Evolutionary conservation across 2,329 filamentous ascomycete genomes (phyloP).

Genomic region (Epichloe uncinata): DNA sequence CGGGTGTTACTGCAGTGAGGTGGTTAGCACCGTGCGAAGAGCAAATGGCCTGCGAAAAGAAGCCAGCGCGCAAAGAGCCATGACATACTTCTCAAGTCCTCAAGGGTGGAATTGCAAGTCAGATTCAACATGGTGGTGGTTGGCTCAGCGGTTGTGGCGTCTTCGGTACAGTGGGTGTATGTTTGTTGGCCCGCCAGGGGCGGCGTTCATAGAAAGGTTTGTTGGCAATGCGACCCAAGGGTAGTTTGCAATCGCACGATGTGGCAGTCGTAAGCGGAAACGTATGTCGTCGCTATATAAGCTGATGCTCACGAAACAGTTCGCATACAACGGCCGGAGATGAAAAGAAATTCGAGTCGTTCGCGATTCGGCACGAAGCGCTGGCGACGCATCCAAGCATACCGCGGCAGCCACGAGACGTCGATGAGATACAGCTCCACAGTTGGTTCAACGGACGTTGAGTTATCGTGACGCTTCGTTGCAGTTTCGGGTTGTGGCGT

Average conservation of each 20-base stretch:
- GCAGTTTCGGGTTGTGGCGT: background rate
- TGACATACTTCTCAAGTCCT: conserved; percentile 28
- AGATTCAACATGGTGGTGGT: conserved; percentile 19
- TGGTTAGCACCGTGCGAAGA: background rate
- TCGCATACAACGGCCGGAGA: no score
- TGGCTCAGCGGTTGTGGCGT: conserved; percentile 1
- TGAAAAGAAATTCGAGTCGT: no score
- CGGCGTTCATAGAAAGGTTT: background rate
- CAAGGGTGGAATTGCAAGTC: conserved; percentile 30
- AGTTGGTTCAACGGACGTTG: no score
- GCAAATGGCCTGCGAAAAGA: background rate
- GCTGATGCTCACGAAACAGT: no score
- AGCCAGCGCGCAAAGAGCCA: background rate
- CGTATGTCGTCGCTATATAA: background rate
- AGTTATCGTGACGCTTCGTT: no score
- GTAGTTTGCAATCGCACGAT: background rate
- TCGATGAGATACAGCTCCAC: no score
- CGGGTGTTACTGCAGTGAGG: conserved; percentile 23
- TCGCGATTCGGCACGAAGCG: background rate
- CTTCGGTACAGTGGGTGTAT: background rate
- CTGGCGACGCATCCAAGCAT: background rate
- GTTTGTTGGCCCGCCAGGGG: background rate
- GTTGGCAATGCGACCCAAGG: background rate
- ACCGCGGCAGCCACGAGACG: background rate
- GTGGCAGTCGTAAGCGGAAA: background rate